Evolutionary conservation across 192 early-diverging fungal genomes (phyloP).

Genomic region (Mortierella claussenii): DNA sequence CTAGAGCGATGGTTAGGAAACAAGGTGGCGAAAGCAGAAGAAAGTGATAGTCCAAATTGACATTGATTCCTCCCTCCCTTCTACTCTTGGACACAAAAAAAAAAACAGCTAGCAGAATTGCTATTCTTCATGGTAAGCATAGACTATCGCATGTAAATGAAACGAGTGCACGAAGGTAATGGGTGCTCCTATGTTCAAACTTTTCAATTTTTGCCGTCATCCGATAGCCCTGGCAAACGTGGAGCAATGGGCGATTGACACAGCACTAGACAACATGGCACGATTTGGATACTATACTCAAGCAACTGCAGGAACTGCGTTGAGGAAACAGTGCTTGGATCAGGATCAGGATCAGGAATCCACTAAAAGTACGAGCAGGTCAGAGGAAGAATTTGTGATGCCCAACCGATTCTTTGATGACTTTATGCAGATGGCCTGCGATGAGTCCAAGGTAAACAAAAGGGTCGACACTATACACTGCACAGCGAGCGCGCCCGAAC

Average conservation of each 20-base stretch:
- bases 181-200: no score
- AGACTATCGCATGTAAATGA: no score
- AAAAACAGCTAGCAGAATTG: conserved; percentile 58
- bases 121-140: conserved; percentile 67
- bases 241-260: conserved; percentile 80
- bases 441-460: conserved; percentile 62
- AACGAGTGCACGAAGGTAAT: no score
- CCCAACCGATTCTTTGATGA: conserved; percentile 60
- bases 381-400: conserved; percentile 47
- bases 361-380: no score
- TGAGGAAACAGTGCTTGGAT: conserved; percentile 20
- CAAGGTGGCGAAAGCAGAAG: no score
- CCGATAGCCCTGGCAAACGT: conserved; percentile 63
- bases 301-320: conserved; percentile 32
- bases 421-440: conserved; percentile 69
- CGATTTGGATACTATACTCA: conserved; percentile 56
- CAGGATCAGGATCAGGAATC: no score
- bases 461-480: no score
- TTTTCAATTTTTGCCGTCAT: no score
- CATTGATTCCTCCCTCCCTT: no score
- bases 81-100: not conserved
- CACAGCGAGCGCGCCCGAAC: no score
- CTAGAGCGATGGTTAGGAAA: not conserved
- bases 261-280: conserved; percentile 73
- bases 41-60: no score